Base-by-base conservation (phyloP, 2,329 filamentous ascomycete genomes). In the Gremmenia infestans region DNA sequence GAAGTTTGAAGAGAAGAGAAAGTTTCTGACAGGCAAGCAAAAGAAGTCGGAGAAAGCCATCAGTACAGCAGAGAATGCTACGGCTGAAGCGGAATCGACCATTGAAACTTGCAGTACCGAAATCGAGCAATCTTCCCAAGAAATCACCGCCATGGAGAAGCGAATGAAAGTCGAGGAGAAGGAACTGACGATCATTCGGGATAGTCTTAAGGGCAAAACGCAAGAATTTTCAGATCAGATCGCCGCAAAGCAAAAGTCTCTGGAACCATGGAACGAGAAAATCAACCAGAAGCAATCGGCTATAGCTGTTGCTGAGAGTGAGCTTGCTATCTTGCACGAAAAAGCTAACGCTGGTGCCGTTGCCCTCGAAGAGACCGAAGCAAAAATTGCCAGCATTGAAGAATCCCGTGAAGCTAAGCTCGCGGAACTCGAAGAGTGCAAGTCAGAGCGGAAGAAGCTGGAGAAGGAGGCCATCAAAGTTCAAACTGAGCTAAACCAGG, bases 1-100 rank as follows among this genome's bases (percentile, higher is more conserved):
- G 73, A 99, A 99, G 69, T 92, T 96, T 63, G 93, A 97, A 62
- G 95, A 99, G 73, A 97, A 97, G 78, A 87, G 88, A 71, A 99
- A 99, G 71, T 97, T 97, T 72, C 75, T 99, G 62, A 78, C 82
- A 2, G 87, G 87, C 67, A 99, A 99, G 76, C 87, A 89, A 66
- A 96, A 94, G 77, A 99, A 99, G 74, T 81, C 96, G 14, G 91
- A 97, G 63, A 97, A 96, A 75, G 82, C 87, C 0, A 89, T 94
- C 59, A 79, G 85, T 53, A 87, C 86, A 47, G 90, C 89, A 57
- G 89, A 89, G 60, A 85, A 87, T 56, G 84, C 87, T 5, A 82
- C 84, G 0, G 80, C 82, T 0, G 91, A 95, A 65, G 88, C 91
- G 3, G 81, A 86, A 39, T 86, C 88, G 60, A 83, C 90, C 8